phyloP scores from a whole-genome alignment of 2,329 filamentous ascomycete genomes.

The Verticillium klebahnii region DNA sequence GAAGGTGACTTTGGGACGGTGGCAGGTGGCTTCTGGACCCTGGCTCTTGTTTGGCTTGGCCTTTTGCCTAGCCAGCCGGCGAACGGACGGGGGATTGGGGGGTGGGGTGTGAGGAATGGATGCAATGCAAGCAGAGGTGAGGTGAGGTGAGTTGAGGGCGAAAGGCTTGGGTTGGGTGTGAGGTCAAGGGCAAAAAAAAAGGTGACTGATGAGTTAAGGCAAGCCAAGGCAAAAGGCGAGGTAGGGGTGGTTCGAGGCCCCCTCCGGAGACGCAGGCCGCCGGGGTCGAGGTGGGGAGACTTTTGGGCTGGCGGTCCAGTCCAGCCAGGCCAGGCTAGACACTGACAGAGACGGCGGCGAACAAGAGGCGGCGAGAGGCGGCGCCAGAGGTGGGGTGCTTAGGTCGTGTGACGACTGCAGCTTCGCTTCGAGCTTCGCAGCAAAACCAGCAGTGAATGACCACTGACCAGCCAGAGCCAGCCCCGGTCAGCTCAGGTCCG shows the following conservation, averaged over 20 bases:
- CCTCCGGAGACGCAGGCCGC: neutral
- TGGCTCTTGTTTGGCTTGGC: neutral
- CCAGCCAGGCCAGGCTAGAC: neutral
- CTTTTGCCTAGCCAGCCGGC: neutral
- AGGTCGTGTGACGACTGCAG: constrained; percentile 4
- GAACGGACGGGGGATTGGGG: neutral
- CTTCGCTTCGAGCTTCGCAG: neutral
- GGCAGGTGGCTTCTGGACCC: neutral
- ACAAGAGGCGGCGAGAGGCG: neutral
- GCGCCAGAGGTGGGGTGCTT: neutral
- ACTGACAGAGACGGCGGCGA: neutral
- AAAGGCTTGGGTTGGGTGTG: neutral
- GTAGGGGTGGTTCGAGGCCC: neutral
- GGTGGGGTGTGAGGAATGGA: no score
- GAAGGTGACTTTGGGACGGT: neutral
- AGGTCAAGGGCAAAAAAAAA: neutral
- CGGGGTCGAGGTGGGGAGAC: neutral
- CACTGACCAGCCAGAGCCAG: no score
- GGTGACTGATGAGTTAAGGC: neutral
- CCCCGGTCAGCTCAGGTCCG: no score
- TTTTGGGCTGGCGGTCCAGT: neutral
- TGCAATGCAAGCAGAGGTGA: neutral
- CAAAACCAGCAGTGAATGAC: neutral
- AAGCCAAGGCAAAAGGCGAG: neutral
- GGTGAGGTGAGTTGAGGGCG: neutral